These are phyloP conservation scores for Fusarium sambucinum DNA, from an alignment of 2,329 filamentous ascomycete genomes.

Conservation along the genomic window DNA sequence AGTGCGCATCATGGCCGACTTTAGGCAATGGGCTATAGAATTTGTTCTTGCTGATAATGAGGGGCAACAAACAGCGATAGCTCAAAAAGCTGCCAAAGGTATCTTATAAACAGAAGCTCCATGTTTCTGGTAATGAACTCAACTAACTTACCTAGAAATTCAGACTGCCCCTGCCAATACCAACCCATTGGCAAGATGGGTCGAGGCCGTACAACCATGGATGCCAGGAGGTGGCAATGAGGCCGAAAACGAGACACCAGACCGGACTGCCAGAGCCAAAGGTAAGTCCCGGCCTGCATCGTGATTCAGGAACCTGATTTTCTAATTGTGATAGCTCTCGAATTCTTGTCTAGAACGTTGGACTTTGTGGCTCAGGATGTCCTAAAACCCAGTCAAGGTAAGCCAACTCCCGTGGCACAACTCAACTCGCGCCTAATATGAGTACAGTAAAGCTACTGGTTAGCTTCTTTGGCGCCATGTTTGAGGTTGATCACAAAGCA, in stretches of 20 bases:
- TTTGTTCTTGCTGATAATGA: constrained; percentile 66
- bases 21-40: constrained; percentile 65
- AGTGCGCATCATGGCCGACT: constrained; percentile 59
- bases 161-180: constrained; percentile 58
- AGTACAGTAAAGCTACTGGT: constrained; percentile 60
- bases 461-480: constrained; percentile 69
- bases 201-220: constrained; percentile 67
- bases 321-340: constrained; percentile 57
- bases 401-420: background rate
- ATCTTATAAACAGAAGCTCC: constrained; percentile 2
- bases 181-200: constrained; percentile 65
- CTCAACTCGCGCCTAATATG: constrained; percentile 16
- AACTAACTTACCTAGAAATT: constrained; percentile 55
- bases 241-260: constrained; percentile 58
- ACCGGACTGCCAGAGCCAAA: constrained; percentile 67
- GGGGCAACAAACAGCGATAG: constrained; percentile 55
- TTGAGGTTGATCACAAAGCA: constrained; percentile 70
- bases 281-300: constrained; percentile 50
- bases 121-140: background rate
- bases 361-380: constrained; percentile 60
- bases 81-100: constrained; percentile 61
- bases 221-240: constrained; percentile 59
- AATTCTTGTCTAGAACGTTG: constrained; percentile 68
- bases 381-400: constrained; percentile 65
- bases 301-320: background rate